Conservation (phyloP, 495 filamentous ascomycete genomes). For the Tuber brumale region DNA sequence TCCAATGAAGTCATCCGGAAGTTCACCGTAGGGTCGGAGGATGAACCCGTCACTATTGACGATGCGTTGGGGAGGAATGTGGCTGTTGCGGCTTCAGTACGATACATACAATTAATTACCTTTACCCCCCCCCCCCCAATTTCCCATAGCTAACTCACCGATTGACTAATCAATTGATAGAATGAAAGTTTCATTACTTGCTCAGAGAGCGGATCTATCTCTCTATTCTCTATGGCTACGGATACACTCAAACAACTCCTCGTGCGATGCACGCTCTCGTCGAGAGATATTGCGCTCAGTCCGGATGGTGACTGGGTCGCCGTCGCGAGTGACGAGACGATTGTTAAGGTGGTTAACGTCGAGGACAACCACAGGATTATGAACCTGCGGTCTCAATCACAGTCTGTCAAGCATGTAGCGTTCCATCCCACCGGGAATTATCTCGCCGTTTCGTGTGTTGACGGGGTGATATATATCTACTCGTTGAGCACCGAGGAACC, state of each 20-base stretch:
- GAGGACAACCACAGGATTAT: constrained; percentile 67
- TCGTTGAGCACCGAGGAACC: constrained; percentile 74
- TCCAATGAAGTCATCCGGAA: constrained; percentile 85
- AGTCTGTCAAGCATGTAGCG: constrained; percentile 79
- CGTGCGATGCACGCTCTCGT: constrained; percentile 70
- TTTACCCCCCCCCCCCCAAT: not conserved
- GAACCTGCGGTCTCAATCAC: constrained; percentile 71
- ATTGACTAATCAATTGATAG: constrained; percentile 40
- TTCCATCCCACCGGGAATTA: constrained; percentile 77
- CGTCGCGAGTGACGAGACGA: constrained; percentile 92
- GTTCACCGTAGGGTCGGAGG: constrained; percentile 82
- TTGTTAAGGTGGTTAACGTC: constrained; percentile 77
- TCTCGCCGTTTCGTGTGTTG: constrained; percentile 74
- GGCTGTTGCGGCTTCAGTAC: constrained; percentile 63
- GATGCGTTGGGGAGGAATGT: constrained; percentile 75
- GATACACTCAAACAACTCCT: constrained; percentile 73
- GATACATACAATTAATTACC: constrained; percentile 13
- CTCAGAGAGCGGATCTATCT: constrained; percentile 89
- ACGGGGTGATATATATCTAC: constrained; percentile 84
- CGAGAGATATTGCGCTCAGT: constrained; percentile 78
- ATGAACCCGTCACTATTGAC: constrained; percentile 84
- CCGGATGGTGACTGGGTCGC: constrained; percentile 81
- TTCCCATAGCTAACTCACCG: constrained; percentile 5
- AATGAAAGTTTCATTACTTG: constrained; percentile 80
- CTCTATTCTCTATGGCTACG: constrained; percentile 69